Evolutionary conservation across 768 basidiomycete species (phyloP).

Genomic region (Melanogaster broomeanus): DNA sequence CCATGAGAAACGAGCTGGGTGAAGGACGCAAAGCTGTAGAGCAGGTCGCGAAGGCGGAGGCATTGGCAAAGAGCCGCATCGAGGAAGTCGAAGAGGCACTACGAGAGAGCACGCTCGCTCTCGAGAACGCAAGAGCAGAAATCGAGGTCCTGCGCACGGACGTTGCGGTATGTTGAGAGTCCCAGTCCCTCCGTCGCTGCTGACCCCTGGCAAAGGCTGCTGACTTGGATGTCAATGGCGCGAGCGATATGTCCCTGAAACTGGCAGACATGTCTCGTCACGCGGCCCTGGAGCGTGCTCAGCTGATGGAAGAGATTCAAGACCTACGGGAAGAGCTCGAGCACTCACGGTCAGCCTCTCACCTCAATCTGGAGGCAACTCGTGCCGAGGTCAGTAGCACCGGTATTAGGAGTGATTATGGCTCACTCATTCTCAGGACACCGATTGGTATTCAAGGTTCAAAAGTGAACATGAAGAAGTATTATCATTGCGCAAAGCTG

Average conservation of each 20-base stretch:
- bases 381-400: constrained; percentile 19
- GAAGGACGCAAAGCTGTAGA: constrained; percentile 69
- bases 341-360: constrained; percentile 34
- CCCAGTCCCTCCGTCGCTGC: not conserved
- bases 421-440: constrained; percentile 18
- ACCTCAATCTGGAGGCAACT: constrained; percentile 25
- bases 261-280: constrained; percentile 49
- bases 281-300: constrained; percentile 50
- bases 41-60: constrained; percentile 61
- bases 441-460: constrained; percentile 29
- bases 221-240: constrained; percentile 44
- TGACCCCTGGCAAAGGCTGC: constrained; percentile 37
- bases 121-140: constrained; percentile 90
- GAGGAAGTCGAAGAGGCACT: constrained; percentile 91
- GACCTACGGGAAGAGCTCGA: constrained; percentile 52
- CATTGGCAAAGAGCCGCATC: constrained; percentile 58
- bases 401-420: not conserved
- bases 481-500: constrained; percentile 29
- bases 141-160: constrained; percentile 80
- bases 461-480: constrained; percentile 34
- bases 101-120: constrained; percentile 79
- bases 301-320: constrained; percentile 56
- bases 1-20: constrained; percentile 67
- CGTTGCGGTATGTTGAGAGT: constrained; percentile 56
- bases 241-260: constrained; percentile 46